A percentile compares a stretch with the other conserved stretches of the same genome.
phyloP scores from a whole-genome alignment of 2,329 filamentous ascomycete genomes.

The Aspergillus alliaceus region DNA sequence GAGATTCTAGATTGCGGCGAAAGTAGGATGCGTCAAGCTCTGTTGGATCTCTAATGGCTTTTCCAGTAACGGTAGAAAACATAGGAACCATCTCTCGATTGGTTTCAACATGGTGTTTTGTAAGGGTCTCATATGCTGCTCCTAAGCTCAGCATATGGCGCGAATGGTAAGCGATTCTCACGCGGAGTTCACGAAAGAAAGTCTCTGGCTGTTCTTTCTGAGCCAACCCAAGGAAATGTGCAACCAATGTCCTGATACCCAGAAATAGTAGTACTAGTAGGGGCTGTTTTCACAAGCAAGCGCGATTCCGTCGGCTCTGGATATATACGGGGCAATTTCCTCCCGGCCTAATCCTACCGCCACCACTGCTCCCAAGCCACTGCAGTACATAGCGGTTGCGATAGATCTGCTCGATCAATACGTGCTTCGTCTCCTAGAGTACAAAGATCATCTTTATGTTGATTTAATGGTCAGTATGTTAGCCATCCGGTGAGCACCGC shows the following conservation, averaged over 20 bases:
- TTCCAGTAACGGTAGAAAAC: too few species aligned
- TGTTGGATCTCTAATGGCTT: too few species aligned
- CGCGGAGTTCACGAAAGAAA: neutral
- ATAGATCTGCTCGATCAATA: neutral
- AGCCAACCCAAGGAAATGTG: too few species aligned
- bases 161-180: conserved; percentile 2
- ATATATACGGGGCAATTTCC: conserved; percentile 8
- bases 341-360: conserved; percentile 17
- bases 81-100: too few species aligned
- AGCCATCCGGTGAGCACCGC: too few species aligned
- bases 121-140: neutral
- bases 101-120: too few species aligned
- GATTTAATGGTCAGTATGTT: too few species aligned
- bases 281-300: conserved; percentile 43
- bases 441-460: conserved; percentile 1
- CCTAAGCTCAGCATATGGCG: neutral
- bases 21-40: too few species aligned
- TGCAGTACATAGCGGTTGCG: conserved; percentile 20
- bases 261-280: conserved; percentile 29
- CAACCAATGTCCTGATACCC: neutral
- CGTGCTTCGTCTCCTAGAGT: neutral
- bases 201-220: neutral
- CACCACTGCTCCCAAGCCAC: conserved; percentile 24
- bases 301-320: conserved; percentile 2
- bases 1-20: too few species aligned